Base-by-base conservation (phyloP, 805 yeast genomes). In the Saccharomycopsis sp. region DNA sequence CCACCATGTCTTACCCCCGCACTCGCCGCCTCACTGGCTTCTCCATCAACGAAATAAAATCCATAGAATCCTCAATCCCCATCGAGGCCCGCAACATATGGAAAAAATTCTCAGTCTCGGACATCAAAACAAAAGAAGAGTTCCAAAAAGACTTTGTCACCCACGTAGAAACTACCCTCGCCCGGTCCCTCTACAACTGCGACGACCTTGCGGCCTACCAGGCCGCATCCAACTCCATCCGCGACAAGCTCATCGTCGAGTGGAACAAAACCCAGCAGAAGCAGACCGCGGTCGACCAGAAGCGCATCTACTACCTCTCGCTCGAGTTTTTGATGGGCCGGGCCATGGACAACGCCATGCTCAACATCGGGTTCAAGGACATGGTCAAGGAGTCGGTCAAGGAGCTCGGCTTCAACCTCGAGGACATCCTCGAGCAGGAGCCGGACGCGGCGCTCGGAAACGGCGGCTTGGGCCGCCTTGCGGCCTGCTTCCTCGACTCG, bases 381-480 rank as follows among this genome's bases (percentile, higher is more conserved):
- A 72, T 80, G 55, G 81, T 90, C 51, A 64, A 69, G 15, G 74
- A 73, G 2, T 81, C 87, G 2, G 76, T 84, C 55, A 77, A 77
- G 55, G 90, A 89, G 56, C 79, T 91, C 64, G 97, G 97, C 9
- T 91, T 91, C 79, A 83, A 84, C 61, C 73, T 91, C 63, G 97
- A 91, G 73, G 97, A 91, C 66, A 78, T 91, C 29, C 75, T 91
- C 64, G 83, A 84, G 54, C 83, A 87, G 66, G 97, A 91, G 73
- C 94, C 95, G 0, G 97, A 91, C 71, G 97, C 97, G 9, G 97
- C 91, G 24, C 79, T 91, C 57, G 97, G 97, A 67, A 91, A 91
- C 67, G 97, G 97, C 68, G 97, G 97, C 63, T 76, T 91, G 57
- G 97, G 97, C 62, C 82, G 97, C 69, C 77, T 91, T 68, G 97